Evolutionary conservation across 495 filamentous ascomycete genomes (phyloP), one percentile per base, ranked within the genome.

Genomic region (Rhypophila decipiens): DNA sequence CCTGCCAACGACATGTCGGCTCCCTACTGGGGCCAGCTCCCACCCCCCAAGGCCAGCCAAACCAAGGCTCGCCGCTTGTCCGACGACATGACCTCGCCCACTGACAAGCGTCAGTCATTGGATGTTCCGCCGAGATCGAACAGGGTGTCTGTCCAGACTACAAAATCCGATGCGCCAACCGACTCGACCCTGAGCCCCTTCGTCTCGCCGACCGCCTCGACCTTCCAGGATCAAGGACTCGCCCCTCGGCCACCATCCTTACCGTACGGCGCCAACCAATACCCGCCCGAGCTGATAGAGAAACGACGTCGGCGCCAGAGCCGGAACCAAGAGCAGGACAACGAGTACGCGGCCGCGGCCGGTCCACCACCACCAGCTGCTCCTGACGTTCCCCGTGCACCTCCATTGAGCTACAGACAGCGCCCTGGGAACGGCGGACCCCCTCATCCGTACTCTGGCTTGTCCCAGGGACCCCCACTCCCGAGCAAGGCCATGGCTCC

Each of bases 361-460:
- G 52, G 29, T 22, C 50, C 55, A 3, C 47, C 64, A 27, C 76
- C 69, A 5, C 79, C 78, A 47, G 70, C 73, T 35, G 81, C 75
- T 19, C 77, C 81, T 42, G 81, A 83, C 44, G 75, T 70, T 2
- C 80, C 81, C 4, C 74, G 73, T 56, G 71, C 71, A 20, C 78
- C 76, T 19, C 76, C 80, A 1, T 60, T 75, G n/a, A 80, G 77
- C 35, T 85, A 81, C 57, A 71, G 64, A 48, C 63, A 72, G 17
- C 71, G 75, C 20, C 69, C 78, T 47, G 64, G 57, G 24, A 67
- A 58, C 49, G 65, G 63, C n/a, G 58, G 59, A 39, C 55, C 60
- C 13, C 53, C 61, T 15, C 58, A 62, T 33, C 52, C 60, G 9
- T 57, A 68, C 49, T 53, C 58, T 39, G 24, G 21, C n/a, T 20